A percentile compares a stretch with the other conserved stretches of the same genome.
Conservation (phyloP, 2,329 filamentous ascomycete species). For the Colletotrichum zoysiae region DNA sequence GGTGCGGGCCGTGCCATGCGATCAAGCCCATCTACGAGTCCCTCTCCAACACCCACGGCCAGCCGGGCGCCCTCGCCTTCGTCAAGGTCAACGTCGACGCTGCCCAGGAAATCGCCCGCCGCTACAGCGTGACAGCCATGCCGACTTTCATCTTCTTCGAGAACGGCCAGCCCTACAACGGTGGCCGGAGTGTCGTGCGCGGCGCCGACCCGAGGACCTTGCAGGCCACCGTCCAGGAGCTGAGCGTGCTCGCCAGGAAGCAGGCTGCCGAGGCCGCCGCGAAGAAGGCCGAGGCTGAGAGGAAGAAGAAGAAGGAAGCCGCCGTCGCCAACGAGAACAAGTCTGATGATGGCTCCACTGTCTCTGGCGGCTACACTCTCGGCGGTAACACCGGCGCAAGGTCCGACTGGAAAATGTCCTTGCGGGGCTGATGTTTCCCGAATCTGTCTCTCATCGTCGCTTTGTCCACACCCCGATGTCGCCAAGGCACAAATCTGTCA, state of each 20-base stretch:
- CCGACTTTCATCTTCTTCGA: conserved; percentile 73
- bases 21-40: conserved; percentile 68
- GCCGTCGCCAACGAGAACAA: conserved; percentile 14
- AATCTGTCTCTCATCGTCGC: not conserved
- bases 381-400: conserved; percentile 26
- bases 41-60: conserved; percentile 55
- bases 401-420: conserved; percentile 44
- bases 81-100: conserved; percentile 72
- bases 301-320: conserved; percentile 15
- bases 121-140: conserved; percentile 67
- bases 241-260: conserved; percentile 45
- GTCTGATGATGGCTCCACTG: conserved; percentile 36
- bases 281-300: conserved; percentile 44
- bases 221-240: conserved; percentile 31
- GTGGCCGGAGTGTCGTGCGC: conserved; percentile 53
- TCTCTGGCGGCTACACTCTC: conserved; percentile 43
- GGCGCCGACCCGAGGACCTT: conserved; percentile 44
- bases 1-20: conserved; percentile 72
- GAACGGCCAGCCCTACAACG: conserved; percentile 61
- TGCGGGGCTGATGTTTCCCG: conserved; percentile 20
- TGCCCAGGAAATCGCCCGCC: conserved; percentile 61
- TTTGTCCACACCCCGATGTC: not conserved
- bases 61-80: conserved; percentile 62
- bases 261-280: conserved; percentile 45
- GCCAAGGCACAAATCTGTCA: not conserved